These are phyloP conservation scores for Neurospora tetraspora DNA, from an alignment of 495 filamentous ascomycete genomes.

Conservation along the genomic window DNA sequence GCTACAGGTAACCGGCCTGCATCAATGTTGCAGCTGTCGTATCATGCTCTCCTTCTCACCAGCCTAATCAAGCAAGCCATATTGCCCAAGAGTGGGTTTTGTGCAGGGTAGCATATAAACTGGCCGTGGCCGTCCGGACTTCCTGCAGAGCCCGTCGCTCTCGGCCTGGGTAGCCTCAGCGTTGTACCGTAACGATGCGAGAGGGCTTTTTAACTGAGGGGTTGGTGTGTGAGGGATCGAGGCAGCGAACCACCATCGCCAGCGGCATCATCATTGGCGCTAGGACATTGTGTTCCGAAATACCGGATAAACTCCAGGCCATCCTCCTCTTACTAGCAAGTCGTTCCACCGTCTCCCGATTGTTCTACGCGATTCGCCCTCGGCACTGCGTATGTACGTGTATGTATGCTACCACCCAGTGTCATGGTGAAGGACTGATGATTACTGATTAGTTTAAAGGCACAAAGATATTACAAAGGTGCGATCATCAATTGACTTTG, in stretches of 20 bases:
- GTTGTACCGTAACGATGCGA: not conserved
- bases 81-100: not conserved
- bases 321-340: not conserved
- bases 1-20: conserved; percentile 1
- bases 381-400: not conserved
- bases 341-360: not conserved
- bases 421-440: not conserved
- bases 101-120: not conserved
- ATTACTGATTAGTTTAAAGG: not conserved
- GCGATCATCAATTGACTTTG: not conserved
- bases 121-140: not conserved
- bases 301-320: conserved; percentile 11
- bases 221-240: not conserved
- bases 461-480: not conserved
- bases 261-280: conserved; percentile 3
- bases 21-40: conserved; percentile 7
- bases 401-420: not conserved
- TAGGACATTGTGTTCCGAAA: conserved; percentile 6
- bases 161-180: not conserved
- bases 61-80: conserved; percentile 10
- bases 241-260: not conserved
- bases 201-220: not conserved
- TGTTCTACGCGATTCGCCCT: conserved; percentile 7
- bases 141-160: not conserved
- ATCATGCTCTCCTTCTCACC: conserved; percentile 2